Conservation (phyloP, 2,329 filamentous ascomycete species). For the Apiospora koreana region DNA sequence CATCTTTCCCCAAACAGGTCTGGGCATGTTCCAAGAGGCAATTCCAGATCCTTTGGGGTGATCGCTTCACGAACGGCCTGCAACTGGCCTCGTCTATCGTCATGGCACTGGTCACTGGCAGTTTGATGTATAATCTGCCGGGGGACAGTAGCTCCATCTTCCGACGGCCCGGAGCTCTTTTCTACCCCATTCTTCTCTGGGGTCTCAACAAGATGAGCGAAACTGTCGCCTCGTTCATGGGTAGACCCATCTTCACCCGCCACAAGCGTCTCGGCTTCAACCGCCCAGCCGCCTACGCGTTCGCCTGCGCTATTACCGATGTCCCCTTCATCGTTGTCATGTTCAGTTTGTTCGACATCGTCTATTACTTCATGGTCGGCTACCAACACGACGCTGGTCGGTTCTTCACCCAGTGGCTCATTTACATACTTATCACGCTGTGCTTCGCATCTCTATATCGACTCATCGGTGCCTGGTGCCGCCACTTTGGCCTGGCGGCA, state of each 20-base stretch:
- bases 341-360: constrained; percentile 51
- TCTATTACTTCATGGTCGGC: constrained; percentile 36
- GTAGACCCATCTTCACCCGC: constrained; percentile 32
- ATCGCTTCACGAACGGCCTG: constrained; percentile 31
- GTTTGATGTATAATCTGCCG: constrained; percentile 65
- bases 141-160: constrained; percentile 60
- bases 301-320: constrained; percentile 42
- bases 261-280: constrained; percentile 36
- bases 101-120: constrained; percentile 66
- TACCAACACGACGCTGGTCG: constrained; percentile 28
- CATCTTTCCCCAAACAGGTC: constrained; percentile 27
- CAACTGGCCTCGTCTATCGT: constrained; percentile 60
- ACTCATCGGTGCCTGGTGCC: constrained; percentile 65
- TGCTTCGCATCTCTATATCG: constrained; percentile 65
- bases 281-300: constrained; percentile 32
- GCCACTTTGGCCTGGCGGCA: constrained; percentile 39
- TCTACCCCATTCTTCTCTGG: constrained; percentile 40
- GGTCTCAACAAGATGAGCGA: constrained; percentile 44
- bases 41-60: constrained; percentile 34
- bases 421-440: constrained; percentile 60
- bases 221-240: constrained; percentile 31
- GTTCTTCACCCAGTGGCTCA: constrained; percentile 67
- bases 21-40: constrained; percentile 40
- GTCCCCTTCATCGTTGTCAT: constrained; percentile 51
- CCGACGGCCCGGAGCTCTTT: constrained; percentile 33